These are phyloP conservation scores for Fusarium coffeatum DNA, from an alignment of 2,329 filamentous ascomycete genomes.

Conservation along the genomic window DNA sequence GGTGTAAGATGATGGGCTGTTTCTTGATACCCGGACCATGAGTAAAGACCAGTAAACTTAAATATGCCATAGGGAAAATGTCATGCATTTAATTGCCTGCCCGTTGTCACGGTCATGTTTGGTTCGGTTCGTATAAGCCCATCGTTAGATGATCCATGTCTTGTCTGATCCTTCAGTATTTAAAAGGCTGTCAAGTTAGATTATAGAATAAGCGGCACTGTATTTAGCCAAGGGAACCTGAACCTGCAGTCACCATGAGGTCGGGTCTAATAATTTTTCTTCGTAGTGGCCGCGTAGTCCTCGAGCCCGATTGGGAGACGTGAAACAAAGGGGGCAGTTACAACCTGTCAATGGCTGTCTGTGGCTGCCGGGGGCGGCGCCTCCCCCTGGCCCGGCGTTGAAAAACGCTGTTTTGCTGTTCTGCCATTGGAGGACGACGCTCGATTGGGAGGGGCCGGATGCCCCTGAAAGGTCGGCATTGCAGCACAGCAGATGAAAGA, in stretches of 20 bases:
- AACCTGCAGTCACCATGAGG: neutral
- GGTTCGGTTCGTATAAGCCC: conserved; percentile 13
- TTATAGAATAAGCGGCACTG: conserved; percentile 12
- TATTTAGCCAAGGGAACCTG: conserved; percentile 6
- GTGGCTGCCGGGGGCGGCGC: conserved; percentile 41
- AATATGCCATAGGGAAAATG: conserved; percentile 1
- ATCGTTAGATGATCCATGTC: conserved; percentile 7
- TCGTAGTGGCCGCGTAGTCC: conserved; percentile 27
- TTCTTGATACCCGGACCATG: neutral
- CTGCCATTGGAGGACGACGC: conserved; percentile 23
- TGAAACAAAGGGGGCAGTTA: conserved; percentile 42
- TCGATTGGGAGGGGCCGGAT: conserved; percentile 27
- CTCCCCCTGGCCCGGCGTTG: conserved; percentile 42
- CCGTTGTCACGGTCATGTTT: neutral
- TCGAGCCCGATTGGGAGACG: conserved; percentile 42
- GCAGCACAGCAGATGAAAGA: conserved; percentile 10
- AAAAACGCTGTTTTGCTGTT: conserved; percentile 17
- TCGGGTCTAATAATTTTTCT: conserved; percentile 13
- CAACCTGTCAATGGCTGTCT: conserved; percentile 38
- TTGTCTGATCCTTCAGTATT: conserved; percentile 12
- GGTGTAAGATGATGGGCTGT: conserved; percentile 17
- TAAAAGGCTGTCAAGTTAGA: conserved; percentile 7
- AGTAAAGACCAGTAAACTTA: neutral
- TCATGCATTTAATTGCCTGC: conserved; percentile 25
- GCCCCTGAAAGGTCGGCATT: conserved; percentile 35